A percentile compares a stretch with the other conserved stretches of the same genome.
These are phyloP conservation scores for Erodium texanum DNA, from an alignment of 441 rosid species.

Conservation along the genomic window DNA sequence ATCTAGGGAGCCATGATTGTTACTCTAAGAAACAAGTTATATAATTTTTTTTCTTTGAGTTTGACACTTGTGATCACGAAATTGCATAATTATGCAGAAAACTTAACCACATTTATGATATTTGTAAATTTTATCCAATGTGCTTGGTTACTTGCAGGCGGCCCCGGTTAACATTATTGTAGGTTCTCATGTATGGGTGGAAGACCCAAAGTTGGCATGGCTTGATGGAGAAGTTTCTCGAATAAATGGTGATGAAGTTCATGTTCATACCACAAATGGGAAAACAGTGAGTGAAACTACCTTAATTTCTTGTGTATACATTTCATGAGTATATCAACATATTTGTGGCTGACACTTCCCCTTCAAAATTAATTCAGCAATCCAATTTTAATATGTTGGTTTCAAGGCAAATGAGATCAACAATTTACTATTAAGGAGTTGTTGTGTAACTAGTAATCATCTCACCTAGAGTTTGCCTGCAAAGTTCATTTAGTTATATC, in stretches of 20 bases:
- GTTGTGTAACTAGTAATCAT: conserved; percentile 10
- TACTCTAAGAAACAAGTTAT: neutral
- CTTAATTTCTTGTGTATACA: neutral
- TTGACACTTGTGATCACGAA: neutral
- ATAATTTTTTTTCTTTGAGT: neutral
- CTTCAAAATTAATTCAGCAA: conserved; percentile 13
- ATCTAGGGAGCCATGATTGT: neutral
- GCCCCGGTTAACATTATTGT: conserved; percentile 80
- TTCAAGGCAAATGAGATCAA: conserved; percentile 4
- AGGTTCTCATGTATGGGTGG: conserved; percentile 98
- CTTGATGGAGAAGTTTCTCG: conserved; percentile 85
- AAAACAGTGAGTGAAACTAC: conserved; percentile 52
- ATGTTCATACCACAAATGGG: conserved; percentile 48
- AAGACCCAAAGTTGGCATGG: conserved; percentile 85
- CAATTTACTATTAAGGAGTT: conserved; percentile 5
- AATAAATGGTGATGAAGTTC: conserved; percentile 70
- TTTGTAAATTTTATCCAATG: neutral
- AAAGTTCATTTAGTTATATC: conserved; percentile 18
- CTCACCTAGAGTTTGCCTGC: conserved; percentile 11
- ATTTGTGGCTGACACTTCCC: conserved; percentile 12
- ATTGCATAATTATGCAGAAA: neutral
- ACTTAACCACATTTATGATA: neutral
- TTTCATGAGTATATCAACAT: neutral
- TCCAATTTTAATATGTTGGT: conserved; percentile 7
- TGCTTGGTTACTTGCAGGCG: conserved; percentile 37